A percentile compares a stretch with the other conserved stretches of the same genome.
Conservation (phyloP, 805 yeast genomes). For the Deakozyma indianensis region DNA sequence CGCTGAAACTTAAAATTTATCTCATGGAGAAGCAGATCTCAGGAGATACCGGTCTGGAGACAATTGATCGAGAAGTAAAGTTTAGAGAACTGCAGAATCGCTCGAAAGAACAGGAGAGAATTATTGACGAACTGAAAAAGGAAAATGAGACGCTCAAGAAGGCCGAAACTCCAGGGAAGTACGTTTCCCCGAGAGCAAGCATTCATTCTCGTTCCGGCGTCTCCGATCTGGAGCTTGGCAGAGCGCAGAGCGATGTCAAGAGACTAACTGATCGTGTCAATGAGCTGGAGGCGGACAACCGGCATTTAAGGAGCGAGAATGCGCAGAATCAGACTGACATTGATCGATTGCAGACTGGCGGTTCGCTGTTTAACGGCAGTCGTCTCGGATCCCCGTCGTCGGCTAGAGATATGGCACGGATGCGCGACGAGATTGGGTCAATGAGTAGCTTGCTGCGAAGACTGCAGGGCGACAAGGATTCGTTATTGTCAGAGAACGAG, state of each 20-base stretch:
- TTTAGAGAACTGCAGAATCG: conserved; percentile 12
- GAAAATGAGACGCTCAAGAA: conserved; percentile 2
- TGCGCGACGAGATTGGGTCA: conserved; percentile 3
- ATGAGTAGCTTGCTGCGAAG: not conserved
- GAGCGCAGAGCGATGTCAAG: conserved; percentile 1
- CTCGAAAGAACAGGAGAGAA: conserved; percentile 11
- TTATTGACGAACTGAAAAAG: conserved; percentile 9
- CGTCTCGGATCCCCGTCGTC: conserved; percentile 1
- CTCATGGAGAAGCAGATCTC: conserved; percentile 9
- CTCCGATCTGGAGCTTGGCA: not conserved
- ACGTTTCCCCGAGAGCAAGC: not conserved
- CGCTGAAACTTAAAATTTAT: conserved; percentile 10
- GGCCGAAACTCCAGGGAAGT: not conserved
- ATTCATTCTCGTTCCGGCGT: not conserved
- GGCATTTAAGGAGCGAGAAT: conserved; percentile 2
- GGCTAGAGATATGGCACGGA: not conserved
- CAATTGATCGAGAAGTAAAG: conserved; percentile 13
- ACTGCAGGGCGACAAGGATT: not conserved
- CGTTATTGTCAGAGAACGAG: conserved; percentile 8
- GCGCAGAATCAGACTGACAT: not conserved
- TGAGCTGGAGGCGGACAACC: conserved; percentile 3
- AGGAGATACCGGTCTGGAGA: conserved; percentile 12
- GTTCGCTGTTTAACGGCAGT: conserved; percentile 1
- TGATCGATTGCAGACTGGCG: too few species aligned
- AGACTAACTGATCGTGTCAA: conserved; percentile 3